phyloP scores from a whole-genome alignment of 2,329 filamentous ascomycete species.

The Helotiales sp. region DNA sequence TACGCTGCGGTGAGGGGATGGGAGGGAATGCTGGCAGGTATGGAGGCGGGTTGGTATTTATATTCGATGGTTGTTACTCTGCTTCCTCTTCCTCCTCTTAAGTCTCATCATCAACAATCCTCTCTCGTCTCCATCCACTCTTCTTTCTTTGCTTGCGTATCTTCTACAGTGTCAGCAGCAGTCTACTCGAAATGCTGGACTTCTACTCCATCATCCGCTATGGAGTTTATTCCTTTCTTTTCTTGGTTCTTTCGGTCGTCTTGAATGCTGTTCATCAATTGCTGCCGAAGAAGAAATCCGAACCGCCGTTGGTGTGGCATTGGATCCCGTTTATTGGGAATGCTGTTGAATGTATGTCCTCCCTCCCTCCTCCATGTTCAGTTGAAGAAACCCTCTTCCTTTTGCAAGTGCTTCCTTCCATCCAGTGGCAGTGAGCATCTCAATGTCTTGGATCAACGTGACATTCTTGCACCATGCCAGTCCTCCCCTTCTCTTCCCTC shows the following conservation, averaged over 20 bases:
- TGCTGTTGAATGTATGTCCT: background rate
- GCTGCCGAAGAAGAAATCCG: background rate
- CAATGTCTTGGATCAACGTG: background rate
- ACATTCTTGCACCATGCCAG: background rate
- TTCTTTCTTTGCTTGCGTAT: background rate
- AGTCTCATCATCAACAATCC: background rate
- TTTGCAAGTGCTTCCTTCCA: background rate
- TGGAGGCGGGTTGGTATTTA: background rate
- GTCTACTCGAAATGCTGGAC: background rate
- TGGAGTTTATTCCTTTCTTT: background rate
- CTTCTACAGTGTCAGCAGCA: too few relatives aligned
- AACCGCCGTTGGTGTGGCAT: background rate
- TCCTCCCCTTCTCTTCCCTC: too few relatives aligned
- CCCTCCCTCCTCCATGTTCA: background rate
- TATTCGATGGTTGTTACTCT: background rate
- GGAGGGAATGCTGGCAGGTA: background rate
- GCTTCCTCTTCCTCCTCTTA: background rate
- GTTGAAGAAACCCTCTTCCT: too few relatives aligned
- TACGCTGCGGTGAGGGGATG: background rate
- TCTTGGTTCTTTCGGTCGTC: background rate
- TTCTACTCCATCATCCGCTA: background rate
- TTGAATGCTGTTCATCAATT: background rate
- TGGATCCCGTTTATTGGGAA: constrained; percentile 8
- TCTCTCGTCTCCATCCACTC: background rate
- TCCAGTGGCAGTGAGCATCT: background rate